Evolutionary conservation across 1,139 yeast genomes (phyloP), one percentile per base, ranked within the genome.

Genomic region (Candida tunisiensis): DNA sequence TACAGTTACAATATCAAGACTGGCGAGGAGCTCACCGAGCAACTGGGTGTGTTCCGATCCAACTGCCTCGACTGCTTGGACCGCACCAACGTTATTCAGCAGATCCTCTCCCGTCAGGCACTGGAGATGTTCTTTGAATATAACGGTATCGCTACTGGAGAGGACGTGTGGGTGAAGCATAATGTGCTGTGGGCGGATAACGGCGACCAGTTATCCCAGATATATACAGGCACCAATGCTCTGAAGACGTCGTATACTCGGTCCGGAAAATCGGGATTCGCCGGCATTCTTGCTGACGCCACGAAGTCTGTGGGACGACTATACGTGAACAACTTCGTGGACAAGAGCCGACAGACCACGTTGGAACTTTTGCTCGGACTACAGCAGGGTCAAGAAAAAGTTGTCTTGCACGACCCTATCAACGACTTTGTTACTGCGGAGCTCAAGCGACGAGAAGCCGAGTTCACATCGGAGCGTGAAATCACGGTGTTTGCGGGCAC

Each of bases 201-300:
- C 49, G 99, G 98, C 25, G 98, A 91, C 51, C 94, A 91, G 34
- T 69, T 91, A 7, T 83, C 96, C 1, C 95, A 83, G 48, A 88
- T 88, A 16, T 91, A 91, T 47, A 88, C 98, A 1, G 98, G 98
- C 5, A 91, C 98, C 1, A 85, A 88, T 47, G 98, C 98, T 0
- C 59, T 91, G 28, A 91, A 91, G 49, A 80, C 95, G 0, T 80
- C 94, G 4, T 88, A 77, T 46, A 78, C 96, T 2, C 65, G 98
- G 45, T 75, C 82, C 23, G 98, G 98, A 11, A 85, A 83, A 44
- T 82, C 83, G 94, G 82, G 85, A 30, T 55, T 91, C 34, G 96
- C 96, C 0, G 96, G 98, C 12, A 95, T 95, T 0, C 54, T 91
- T 19, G 79, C 94, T 0, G 98, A 91, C 53, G 95, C 91, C 5